Conservation (phyloP, 2,329 filamentous ascomycete species). For the Rutstroemia sp. region DNA sequence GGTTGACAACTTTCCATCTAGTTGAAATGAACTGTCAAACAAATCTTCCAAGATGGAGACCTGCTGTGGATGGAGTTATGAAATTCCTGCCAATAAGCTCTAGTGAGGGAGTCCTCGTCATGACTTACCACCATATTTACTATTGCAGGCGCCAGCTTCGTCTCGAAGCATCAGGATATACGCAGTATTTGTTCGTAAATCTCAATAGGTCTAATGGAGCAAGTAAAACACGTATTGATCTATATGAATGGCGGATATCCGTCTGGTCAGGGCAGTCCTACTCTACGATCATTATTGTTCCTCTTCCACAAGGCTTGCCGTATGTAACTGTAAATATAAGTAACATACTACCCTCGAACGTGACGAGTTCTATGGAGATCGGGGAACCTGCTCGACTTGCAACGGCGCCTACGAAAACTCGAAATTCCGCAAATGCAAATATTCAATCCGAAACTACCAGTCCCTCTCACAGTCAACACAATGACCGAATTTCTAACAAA, state of each 20-base stretch:
- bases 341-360: background rate
- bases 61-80: background rate
- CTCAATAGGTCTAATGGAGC: background rate
- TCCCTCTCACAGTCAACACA: slow-evolving; percentile 1
- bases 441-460: background rate
- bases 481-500: slow-evolving; percentile 15
- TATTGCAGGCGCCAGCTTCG: background rate
- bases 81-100: background rate
- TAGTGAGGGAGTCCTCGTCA: too few relatives aligned
- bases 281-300: background rate
- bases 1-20: background rate
- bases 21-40: background rate
- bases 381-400: background rate
- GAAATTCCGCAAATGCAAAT: background rate
- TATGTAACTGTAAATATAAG: background rate
- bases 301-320: background rate
- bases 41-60: background rate
- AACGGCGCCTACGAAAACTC: background rate
- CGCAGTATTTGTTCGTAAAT: background rate
- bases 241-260: background rate
- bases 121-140: too few relatives aligned
- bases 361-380: background rate
- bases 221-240: background rate
- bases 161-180: background rate
- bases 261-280: background rate